Percentiles rank a stretch among this genome's conserved stretches.
phyloP scores from a whole-genome alignment of 495 filamentous ascomycete genomes.

The Penicillium steckii region DNA sequence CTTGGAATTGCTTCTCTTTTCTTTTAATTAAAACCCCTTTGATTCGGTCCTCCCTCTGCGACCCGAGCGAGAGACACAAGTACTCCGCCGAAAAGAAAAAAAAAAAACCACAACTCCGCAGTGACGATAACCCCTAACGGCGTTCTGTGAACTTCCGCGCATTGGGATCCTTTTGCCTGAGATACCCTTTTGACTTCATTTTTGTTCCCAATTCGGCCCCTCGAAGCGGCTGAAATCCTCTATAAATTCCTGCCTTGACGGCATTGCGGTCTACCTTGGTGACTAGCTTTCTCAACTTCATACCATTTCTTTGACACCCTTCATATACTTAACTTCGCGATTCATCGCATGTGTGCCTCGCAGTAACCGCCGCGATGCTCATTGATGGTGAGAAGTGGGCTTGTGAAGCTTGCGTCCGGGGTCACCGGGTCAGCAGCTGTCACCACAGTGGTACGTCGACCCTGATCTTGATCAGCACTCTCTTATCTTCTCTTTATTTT shows the following conservation, averaged over 20 bases:
- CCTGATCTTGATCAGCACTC: no score
- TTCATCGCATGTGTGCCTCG: conserved; percentile 46
- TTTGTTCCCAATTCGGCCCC: conserved; percentile 27
- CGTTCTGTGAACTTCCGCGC: conserved; percentile 40
- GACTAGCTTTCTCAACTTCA: conserved; percentile 21
- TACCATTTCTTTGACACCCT: conserved; percentile 2
- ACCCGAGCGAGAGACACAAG: conserved; percentile 7
- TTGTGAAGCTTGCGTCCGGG: conserved; percentile 92
- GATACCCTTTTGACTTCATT: conserved; percentile 43
- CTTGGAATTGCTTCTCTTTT: conserved; percentile 24
- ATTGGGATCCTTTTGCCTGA: conserved; percentile 36
- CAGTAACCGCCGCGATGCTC: conserved; percentile 62
- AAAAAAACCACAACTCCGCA: conserved; percentile 5
- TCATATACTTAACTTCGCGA: conserved; percentile 31
- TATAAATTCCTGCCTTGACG: conserved; percentile 40
- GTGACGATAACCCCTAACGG: conserved; percentile 29
- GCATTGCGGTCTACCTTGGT: conserved; percentile 32
- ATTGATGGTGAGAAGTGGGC: conserved; percentile 88
- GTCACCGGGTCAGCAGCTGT: conserved; percentile 92
- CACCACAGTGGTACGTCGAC: conserved; percentile 78
- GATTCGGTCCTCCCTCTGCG: conserved; percentile 15
- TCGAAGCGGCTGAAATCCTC: conserved; percentile 27
- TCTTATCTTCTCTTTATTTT: no score
- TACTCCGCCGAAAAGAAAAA: no score
- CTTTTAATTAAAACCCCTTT: no score